Evolutionary conservation across 495 filamentous ascomycete genomes (phyloP), one percentile per base, ranked within the genome.

Genomic region (Hypoxylon fragiforme): DNA sequence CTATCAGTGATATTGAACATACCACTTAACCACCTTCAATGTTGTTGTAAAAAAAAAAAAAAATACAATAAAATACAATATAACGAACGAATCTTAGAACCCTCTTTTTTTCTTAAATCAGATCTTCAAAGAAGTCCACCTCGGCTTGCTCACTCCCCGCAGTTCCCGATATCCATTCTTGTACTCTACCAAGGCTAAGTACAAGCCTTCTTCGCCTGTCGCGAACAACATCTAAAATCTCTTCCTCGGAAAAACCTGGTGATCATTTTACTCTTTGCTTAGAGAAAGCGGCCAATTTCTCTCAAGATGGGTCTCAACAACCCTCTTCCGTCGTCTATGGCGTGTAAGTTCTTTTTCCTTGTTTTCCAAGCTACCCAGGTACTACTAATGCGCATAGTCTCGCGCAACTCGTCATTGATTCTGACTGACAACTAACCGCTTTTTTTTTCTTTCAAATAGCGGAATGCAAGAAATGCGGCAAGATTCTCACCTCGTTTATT

Each of bases 401-500:
- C 34, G 30, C 36, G 49, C 36, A 35, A 9, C 28, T 6, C 12
- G 36, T 34, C 6, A 19, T 31, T 16, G 22, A 24, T 22, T 7
- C 24, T 18, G 3, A 22, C 16, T 18, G 3, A 22, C 16, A 24
- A 45, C 46, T 59, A 34, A 57, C 30, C 50, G 7, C 50, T 42
- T 41, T 48, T 26, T 48, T 42, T 41, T 48, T 26, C 7, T 38
- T 41, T 20, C 31, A n/a, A 40, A 64, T 65, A 90, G 86, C 85
- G 70, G 91, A 95, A 73, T 95, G 91, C 75, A 90, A 85, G 71
- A 95, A 95, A 72, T 89, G 86, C 57, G 88, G 86, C 51, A 96
- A 94, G 76, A 97, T 97, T 61, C 82, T 98, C 38, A 81, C 90
- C 31, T 96, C 92, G 3, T 98, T 98, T 63, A 81, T 98, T 61